A percentile compares a stretch with the other conserved stretches of the same genome.
Conservation (phyloP, 2,329 filamentous ascomycete species). For the Aspergillus clavatus region DNA sequence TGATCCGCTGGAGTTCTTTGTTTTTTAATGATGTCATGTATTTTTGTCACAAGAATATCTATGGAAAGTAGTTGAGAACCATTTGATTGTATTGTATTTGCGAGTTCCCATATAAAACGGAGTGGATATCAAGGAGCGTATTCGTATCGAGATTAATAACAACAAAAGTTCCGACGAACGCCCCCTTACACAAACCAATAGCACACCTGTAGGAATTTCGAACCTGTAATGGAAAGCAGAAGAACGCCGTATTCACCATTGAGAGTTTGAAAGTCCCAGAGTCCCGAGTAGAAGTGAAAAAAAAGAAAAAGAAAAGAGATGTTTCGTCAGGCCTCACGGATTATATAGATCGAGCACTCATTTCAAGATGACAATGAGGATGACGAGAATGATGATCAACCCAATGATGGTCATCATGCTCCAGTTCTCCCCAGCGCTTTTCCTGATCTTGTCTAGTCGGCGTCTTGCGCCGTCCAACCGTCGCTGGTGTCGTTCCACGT, state of each 20-base stretch:
- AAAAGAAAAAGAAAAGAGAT: background rate
- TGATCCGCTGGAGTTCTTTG: no score
- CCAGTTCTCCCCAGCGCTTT: slow-evolving; percentile 76
- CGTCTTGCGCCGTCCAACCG: slow-evolving; percentile 71
- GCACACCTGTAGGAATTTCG: background rate
- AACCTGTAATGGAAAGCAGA: background rate
- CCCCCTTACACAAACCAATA: background rate
- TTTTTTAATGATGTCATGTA: background rate
- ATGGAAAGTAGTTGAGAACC: no score
- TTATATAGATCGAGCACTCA: slow-evolving; percentile 35
- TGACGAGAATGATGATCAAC: slow-evolving; percentile 73
- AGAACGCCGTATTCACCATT: no score
- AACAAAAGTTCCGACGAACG: background rate
- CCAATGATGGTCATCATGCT: slow-evolving; percentile 78
- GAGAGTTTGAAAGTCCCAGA: no score
- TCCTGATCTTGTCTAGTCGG: slow-evolving; percentile 65
- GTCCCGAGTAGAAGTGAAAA: no score
- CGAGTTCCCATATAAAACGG: no score
- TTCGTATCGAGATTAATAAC: background rate
- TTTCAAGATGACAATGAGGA: slow-evolving; percentile 79
- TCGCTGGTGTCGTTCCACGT: slow-evolving; percentile 73
- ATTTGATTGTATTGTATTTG: no score
- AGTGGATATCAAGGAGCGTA: background rate
- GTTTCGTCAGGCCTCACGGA: slow-evolving; percentile 4
- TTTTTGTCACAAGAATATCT: background rate